Evolutionary conservation across 257 asterid species (phyloP).

Genomic region (Nicotiana paniculata): DNA sequence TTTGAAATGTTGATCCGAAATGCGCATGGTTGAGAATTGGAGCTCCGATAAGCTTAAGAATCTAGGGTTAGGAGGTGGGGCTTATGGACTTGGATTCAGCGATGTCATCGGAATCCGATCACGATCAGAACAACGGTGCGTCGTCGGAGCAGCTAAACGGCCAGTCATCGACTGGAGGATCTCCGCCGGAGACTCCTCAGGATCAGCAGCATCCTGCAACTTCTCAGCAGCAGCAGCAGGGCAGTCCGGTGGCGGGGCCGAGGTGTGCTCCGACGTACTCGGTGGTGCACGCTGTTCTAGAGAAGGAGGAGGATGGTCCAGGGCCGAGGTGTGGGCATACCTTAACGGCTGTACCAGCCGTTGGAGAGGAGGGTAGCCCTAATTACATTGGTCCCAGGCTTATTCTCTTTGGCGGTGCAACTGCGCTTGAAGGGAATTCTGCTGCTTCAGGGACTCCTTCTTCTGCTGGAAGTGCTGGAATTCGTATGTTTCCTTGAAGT

Average conservation of each 20-base stretch:
- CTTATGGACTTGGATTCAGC: slow-evolving; percentile 77
- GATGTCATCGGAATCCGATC: slow-evolving; percentile 54
- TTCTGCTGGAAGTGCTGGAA: slow-evolving; percentile 95
- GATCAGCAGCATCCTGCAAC: slow-evolving; percentile 18
- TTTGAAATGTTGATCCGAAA: slow-evolving; percentile 35
- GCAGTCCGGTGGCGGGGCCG: slow-evolving; percentile 49
- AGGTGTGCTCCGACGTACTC: slow-evolving; percentile 85
- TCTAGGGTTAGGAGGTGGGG: slow-evolving; percentile 48
- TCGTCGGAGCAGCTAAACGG: slow-evolving; percentile 44
- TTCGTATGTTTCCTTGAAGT: slow-evolving; percentile 43
- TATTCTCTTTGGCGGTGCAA: slow-evolving; percentile 92
- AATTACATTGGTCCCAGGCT: slow-evolving; percentile 88
- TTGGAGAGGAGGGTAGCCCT: slow-evolving; percentile 86
- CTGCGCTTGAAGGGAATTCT: slow-evolving; percentile 96
- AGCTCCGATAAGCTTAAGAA: slow-evolving; percentile 45
- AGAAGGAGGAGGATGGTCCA: slow-evolving; percentile 95
- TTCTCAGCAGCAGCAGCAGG: slow-evolving; percentile 29
- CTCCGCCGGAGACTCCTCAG: slow-evolving; percentile 16
- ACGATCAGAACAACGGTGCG: slow-evolving; percentile 33
- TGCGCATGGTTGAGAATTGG: slow-evolving; percentile 38
- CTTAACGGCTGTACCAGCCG: slow-evolving; percentile 90
- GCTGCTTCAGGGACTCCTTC: slow-evolving; percentile 94
- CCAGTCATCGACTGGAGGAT: slow-evolving; percentile 26
- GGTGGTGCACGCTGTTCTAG: slow-evolving; percentile 68
- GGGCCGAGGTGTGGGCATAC: slow-evolving; percentile 98